Conservation (phyloP, 2,329 filamentous ascomycete genomes). For the Cytospora paraplurivora region DNA sequence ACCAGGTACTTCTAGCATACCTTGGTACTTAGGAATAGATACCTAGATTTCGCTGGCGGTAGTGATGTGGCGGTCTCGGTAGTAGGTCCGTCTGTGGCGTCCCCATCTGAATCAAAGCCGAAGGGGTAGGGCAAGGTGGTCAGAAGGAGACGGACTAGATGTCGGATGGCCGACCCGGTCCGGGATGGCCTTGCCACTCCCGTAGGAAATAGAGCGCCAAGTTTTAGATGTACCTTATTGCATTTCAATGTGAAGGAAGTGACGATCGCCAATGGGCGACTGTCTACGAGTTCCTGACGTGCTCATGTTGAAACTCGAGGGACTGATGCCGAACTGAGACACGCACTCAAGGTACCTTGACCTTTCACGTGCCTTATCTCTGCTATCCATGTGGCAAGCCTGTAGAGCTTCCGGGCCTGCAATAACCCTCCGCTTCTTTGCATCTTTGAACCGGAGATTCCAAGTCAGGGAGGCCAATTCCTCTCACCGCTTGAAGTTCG, state of each 20-base stretch:
- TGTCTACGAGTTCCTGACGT: conserved; percentile 7
- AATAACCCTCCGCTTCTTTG: conserved; percentile 5
- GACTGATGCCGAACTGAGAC: neutral
- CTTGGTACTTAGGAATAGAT: neutral
- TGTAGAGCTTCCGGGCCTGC: conserved; percentile 1
- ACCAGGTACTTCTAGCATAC: conserved; percentile 20
- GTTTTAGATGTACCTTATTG: conserved; percentile 20
- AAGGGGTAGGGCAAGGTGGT: conserved; percentile 7
- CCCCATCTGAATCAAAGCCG: conserved; percentile 6
- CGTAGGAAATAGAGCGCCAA: conserved; percentile 9
- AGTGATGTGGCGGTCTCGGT: conserved; percentile 15
- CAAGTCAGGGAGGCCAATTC: neutral
- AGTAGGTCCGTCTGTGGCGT: conserved; percentile 17
- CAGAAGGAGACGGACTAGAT: conserved; percentile 9
- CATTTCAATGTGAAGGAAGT: conserved; percentile 17
- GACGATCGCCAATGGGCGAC: conserved; percentile 9
- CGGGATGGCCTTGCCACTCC: conserved; percentile 12
- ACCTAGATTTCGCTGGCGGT: neutral
- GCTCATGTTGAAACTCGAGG: conserved; percentile 10
- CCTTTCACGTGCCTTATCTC: neutral
- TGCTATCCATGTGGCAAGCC: conserved; percentile 9
- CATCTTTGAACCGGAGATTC: neutral
- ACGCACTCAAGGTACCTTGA: conserved; percentile 17
- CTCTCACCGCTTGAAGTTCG: conserved; percentile 21
- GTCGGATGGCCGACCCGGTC: conserved; percentile 19